Base-by-base conservation (phyloP, 202 grass and related monocot species). In the Brachypodium distachyon region DNA sequence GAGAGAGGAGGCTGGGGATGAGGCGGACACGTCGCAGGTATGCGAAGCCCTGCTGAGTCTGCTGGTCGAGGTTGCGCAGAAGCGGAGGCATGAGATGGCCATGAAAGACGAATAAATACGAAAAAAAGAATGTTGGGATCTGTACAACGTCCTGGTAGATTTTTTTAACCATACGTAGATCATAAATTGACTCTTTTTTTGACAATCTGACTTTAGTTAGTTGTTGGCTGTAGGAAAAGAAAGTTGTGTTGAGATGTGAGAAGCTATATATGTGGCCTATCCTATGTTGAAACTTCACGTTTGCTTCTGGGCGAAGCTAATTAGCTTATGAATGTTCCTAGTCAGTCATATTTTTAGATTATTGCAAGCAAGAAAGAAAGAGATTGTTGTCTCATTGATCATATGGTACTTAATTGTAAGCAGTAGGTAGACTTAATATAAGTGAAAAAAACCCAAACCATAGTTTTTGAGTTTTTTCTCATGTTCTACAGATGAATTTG, bases 41-140 rank as follows among this genome's bases (percentile, higher is more conserved):
- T 98, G 95, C 2, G 95, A 98, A 56, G 91, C 95, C 4, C 80
- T 98, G 77, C 74, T 98, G 26, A 90, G 87, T 48, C 80, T 92
- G 69, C 91, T 94, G 7, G 89, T 94, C 1, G 89, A 98, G 60
- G 89, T 94, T 34, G 95, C 79, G 17, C 91, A 92, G 73, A 90
- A 84, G 76, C 87, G 87, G 70, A 89, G 77, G 77, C 95, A 94
- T 87, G 50, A 90, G 67, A 70, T 84, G 58, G 31, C 86, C 39
- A 88, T 82, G 82, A 97, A 97, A 83, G 90, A 97, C 74, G 93
- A 93, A 71, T 97, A 80, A 77, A 71, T 97, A 80, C 70, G 39
- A 63, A 82, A 60, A 70, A 11, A 63, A 82, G 52, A 70, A 11
- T 31, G 2, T 49, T 74, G 43, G 43, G 32, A 74, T 18, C 37